Percentiles rank a stretch among this genome's conserved stretches.
Evolutionary conservation across 129 eudicot species (phyloP).

Genomic region (Flaveria trinervia): DNA sequence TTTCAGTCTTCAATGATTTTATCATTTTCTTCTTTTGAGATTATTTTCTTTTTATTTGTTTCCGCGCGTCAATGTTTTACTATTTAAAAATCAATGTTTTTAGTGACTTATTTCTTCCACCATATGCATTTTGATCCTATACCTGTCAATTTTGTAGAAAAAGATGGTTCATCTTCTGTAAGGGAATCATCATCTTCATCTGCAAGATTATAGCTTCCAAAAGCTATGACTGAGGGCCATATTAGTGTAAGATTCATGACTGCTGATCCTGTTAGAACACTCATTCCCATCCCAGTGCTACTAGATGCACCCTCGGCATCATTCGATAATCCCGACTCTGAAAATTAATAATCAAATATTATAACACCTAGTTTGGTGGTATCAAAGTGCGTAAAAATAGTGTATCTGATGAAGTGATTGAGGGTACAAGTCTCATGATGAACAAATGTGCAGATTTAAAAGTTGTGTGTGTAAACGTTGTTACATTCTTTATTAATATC

Average conservation of each 20-base stretch:
- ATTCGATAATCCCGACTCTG: constrained; percentile 33
- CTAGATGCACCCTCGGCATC: constrained; percentile 36
- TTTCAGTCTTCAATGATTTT: no score
- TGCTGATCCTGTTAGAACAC: constrained; percentile 57
- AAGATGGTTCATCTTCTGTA: constrained; percentile 35
- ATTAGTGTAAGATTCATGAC: constrained; percentile 58
- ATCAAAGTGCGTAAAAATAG: no score
- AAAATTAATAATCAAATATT: neutral
- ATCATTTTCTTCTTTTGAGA: no score
- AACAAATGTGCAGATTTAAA: no score
- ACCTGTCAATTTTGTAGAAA: constrained; percentile 29
- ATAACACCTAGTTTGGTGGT: neutral
- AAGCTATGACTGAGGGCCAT: constrained; percentile 54
- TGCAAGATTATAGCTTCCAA: constrained; percentile 55
- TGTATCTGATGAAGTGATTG: no score
- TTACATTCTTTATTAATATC: no score
- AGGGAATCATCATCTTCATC: constrained; percentile 16
- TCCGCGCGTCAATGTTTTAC: neutral
- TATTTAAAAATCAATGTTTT: neutral
- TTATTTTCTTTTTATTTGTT: no score
- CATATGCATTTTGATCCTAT: neutral
- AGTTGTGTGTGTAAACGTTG: no score
- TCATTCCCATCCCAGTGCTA: constrained; percentile 53
- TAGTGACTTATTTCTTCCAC: neutral
- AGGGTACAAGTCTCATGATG: no score